Percentiles rank a stretch among this genome's conserved stretches.
phyloP scores from a whole-genome alignment of 805 yeast species.

The Torulaspora microellipsoides region DNA sequence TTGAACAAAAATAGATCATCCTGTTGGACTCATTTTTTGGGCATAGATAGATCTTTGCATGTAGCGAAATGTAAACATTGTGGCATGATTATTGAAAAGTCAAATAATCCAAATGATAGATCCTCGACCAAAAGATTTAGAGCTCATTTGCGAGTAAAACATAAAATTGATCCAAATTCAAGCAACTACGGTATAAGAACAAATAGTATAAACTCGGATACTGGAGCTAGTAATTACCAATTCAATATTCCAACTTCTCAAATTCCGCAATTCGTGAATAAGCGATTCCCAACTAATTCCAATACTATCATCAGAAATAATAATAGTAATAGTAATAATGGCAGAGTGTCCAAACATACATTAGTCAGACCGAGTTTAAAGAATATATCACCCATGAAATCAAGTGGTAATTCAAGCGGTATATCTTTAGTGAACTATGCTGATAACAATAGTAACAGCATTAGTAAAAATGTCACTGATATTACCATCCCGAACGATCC shows the following conservation, averaged over 20 bases:
- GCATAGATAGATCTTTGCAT: neutral
- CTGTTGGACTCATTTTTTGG: conserved; percentile 18
- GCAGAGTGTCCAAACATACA: neutral
- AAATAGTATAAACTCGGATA: neutral
- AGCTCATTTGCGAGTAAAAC: conserved; percentile 12
- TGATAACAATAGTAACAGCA: no score
- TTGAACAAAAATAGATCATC: conserved; percentile 8
- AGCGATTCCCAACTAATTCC: no score
- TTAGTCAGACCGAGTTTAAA: neutral
- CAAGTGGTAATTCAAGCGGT: neutral
- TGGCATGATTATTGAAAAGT: conserved; percentile 6
- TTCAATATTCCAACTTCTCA: no score
- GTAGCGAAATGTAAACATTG: conserved; percentile 19
- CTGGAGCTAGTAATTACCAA: no score
- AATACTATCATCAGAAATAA: no score
- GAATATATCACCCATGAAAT: neutral
- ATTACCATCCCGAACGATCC: neutral
- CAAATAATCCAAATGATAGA: neutral
- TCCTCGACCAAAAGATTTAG: conserved; percentile 2
- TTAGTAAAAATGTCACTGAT: neutral
- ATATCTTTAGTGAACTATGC: no score
- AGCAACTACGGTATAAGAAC: conserved; percentile 4
- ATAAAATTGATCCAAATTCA: conserved; percentile 8
- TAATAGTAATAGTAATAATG: no score
- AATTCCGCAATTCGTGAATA: no score